Base-by-base conservation (phyloP, 2,329 filamentous ascomycete species). In the Colletotrichum limetticola region DNA sequence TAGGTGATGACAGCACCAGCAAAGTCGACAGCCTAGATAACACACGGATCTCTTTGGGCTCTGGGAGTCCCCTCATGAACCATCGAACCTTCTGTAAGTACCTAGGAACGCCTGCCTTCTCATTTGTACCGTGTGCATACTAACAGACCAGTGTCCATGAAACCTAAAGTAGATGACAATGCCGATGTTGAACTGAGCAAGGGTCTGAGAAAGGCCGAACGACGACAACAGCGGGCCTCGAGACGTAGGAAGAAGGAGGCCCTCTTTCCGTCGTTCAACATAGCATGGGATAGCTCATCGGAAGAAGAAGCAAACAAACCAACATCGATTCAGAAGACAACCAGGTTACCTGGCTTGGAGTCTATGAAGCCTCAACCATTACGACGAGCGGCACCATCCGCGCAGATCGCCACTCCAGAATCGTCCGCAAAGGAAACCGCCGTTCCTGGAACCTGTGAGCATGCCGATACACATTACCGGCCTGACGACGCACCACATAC, bases 161-260 rank as follows among this genome's bases (percentile, higher is more conserved):
- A 64, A 22, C 68, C 57, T 11, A 68, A 55, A 3, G 32, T 72
- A 6, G 56, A 64, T 19, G 32, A 56, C 32, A 67, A 74, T 30
- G 71, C 71, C 12, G 71, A 74, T 71, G 37, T 56, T 30, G 68
- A 67, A 24, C 37, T 74, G 16, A 74, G 71, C 32, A 58, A 72
- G 26, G 35, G 60, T 52, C 46, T 74, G n/a, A 58, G 63, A 37
- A 66, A 46, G 35, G 46, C 56, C 22, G 66, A 32, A 37, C 19
- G 19, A 22, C 60, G 58, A 28, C 53, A 63, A 12, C 60, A 64
- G 52, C 57, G 30, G 28, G 35, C 52, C 30, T 57, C 58, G 42
- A 55, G 53, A 68, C 60, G 56, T 49, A 60, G 11, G 55, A 60
- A 53, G 24, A 46, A 22, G 35, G 28, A 53, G 16, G 22, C 28